Percentiles rank a stretch among this genome's conserved stretches.
phyloP scores from a whole-genome alignment of 2,329 filamentous ascomycete species.

The Ascochyta koolunga region DNA sequence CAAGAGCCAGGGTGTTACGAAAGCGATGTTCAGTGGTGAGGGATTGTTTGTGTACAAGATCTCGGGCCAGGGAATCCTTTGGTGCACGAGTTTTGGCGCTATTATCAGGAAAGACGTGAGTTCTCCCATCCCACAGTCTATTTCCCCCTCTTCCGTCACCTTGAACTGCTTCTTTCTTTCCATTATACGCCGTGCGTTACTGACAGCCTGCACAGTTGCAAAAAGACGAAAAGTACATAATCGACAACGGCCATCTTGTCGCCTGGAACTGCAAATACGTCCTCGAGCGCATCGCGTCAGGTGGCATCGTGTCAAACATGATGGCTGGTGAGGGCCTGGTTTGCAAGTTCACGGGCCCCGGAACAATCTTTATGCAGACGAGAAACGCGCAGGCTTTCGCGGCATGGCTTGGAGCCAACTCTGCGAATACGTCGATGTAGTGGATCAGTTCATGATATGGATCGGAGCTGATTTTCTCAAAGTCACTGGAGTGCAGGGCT shows the following conservation, averaged over 20 bases:
- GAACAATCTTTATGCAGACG: constrained; percentile 91
- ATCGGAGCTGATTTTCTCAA: too few relatives aligned
- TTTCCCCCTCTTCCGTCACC: not conserved
- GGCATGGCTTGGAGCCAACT: constrained; percentile 53
- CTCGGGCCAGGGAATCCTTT: constrained; percentile 78
- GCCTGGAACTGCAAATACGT: constrained; percentile 97
- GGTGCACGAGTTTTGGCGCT: constrained; percentile 91
- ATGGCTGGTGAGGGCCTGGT: constrained; percentile 85
- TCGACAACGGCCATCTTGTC: constrained; percentile 91
- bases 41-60: constrained; percentile 91
- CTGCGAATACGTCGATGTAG: constrained; percentile 14
- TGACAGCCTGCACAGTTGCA: constrained; percentile 48
- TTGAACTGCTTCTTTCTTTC: not conserved
- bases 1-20: constrained; percentile 82
- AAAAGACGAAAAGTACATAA: constrained; percentile 82
- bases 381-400: constrained; percentile 75
- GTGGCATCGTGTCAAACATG: constrained; percentile 88
- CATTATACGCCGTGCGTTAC: not conserved
- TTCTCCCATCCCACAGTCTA: constrained; percentile 34
- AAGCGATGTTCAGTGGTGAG: constrained; percentile 93
- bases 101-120: constrained; percentile 92
- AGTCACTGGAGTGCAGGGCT: too few relatives aligned
- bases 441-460: too few relatives aligned
- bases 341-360: constrained; percentile 89
- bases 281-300: constrained; percentile 86